These are phyloP conservation scores for Colletotrichum liriopes DNA, from an alignment of 2,329 filamentous ascomycete species.

Conservation along the genomic window DNA sequence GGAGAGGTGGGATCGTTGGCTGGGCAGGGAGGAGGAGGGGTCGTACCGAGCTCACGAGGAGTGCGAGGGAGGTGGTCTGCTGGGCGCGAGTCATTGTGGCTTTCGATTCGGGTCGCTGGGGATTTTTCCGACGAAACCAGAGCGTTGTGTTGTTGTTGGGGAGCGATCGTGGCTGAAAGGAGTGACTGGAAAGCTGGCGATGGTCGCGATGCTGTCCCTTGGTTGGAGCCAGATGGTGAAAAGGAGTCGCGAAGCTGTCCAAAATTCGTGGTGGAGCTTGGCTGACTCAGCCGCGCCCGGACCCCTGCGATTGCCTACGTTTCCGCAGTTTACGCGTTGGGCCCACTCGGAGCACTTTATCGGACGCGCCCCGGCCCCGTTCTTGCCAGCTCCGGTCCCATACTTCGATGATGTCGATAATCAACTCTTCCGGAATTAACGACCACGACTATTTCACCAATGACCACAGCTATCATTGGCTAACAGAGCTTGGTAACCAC, in stretches of 20 bases:
- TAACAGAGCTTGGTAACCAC: no score
- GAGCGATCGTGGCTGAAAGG: slow-evolving; percentile 23
- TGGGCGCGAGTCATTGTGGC: slow-evolving; percentile 91
- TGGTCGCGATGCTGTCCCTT: slow-evolving; percentile 25
- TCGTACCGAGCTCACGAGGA: slow-evolving; percentile 89
- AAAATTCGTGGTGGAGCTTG: slow-evolving; percentile 12
- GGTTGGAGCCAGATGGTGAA: slow-evolving; percentile 23
- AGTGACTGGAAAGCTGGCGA: slow-evolving; percentile 36
- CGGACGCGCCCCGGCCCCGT: not conserved
- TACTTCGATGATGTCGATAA: not conserved
- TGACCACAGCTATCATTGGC: fast-evolving
- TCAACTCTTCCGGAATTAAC: not conserved
- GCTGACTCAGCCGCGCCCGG: slow-evolving; percentile 21
- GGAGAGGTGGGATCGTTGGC: slow-evolving; percentile 3
- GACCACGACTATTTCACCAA: not conserved
- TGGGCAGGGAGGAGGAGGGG: slow-evolving; percentile 9
- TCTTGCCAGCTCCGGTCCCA: not conserved
- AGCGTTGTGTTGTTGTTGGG: not conserved
- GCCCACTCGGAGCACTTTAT: not conserved
- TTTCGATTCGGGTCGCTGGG: not conserved
- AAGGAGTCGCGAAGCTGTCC: slow-evolving; percentile 45
- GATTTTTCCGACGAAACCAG: no score
- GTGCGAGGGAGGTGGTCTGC: slow-evolving; percentile 90
- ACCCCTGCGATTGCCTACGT: not conserved
- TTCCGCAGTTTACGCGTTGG: slow-evolving; percentile 12